These are phyloP conservation scores for Trametes pubescens DNA, from an alignment of 1,284 basidiomycete genomes.

Conservation along the genomic window DNA sequence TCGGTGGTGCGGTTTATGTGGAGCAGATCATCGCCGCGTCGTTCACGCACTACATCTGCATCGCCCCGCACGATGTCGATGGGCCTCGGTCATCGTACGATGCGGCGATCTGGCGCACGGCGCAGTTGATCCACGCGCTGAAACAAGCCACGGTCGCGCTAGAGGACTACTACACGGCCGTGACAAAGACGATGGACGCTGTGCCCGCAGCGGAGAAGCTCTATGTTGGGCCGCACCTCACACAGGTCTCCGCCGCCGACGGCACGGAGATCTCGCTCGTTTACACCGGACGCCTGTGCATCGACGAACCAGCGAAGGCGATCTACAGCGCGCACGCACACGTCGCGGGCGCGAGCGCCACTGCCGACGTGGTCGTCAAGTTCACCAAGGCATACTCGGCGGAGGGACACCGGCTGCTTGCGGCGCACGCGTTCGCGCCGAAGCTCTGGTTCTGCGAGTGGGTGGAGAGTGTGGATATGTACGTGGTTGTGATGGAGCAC, in stretches of 20 bases:
- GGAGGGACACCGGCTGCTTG: slow-evolving; percentile 26
- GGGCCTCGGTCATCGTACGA: slow-evolving; percentile 3
- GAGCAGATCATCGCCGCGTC: slow-evolving; percentile 22
- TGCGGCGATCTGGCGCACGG: slow-evolving; percentile 15
- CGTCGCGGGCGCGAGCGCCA: too few relatives aligned
- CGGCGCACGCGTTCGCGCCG: slow-evolving; percentile 20
- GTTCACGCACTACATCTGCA: slow-evolving; percentile 19
- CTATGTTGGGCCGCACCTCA: slow-evolving; percentile 24
- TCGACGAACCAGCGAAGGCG: slow-evolving; percentile 5
- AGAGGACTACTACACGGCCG: slow-evolving; percentile 2
- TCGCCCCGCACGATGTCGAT: slow-evolving; percentile 1
- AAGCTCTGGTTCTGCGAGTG: slow-evolving; percentile 20
- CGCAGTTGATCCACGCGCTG: slow-evolving; percentile 21
- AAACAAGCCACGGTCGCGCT: slow-evolving; percentile 10
- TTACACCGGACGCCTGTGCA: slow-evolving; percentile 19
- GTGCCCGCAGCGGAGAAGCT: background rate
- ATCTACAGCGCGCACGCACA: slow-evolving; percentile 19
- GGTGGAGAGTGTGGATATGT: slow-evolving; percentile 23
- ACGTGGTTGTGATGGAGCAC: slow-evolving; percentile 38
- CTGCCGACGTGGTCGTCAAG: slow-evolving; percentile 28
- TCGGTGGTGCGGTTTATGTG: slow-evolving; percentile 28
- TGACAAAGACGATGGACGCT: background rate
- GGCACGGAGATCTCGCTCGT: slow-evolving; percentile 10
- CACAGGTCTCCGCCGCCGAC: background rate
- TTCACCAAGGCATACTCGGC: slow-evolving; percentile 24